Evolutionary conservation across 2,329 filamentous ascomycete genomes (phyloP), one percentile per base, ranked within the genome.

Genomic region (Cercospora zeae-maydis): DNA sequence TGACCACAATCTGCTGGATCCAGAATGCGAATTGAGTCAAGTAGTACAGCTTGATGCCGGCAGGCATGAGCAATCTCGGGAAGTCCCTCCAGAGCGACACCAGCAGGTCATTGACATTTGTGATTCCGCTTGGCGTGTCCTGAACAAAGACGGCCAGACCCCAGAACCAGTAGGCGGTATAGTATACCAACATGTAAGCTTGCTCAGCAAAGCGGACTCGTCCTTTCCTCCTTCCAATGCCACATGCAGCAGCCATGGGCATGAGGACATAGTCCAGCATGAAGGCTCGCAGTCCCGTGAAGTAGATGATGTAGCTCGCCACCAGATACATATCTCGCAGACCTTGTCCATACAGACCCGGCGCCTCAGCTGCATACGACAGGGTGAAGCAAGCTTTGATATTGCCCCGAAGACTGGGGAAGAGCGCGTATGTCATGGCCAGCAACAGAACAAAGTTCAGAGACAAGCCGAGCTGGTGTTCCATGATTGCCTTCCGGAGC

Each of bases 1-100:
- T 91, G 62, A 97, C 91, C 33, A 97, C 81, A 67, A 98, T 90
- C 78, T 96, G 93, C 79, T 98, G 93, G 53, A 97, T 78, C 89
- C 92, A 97, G 77, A 97, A 98, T 24, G 89, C 88, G 78, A 93
- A 90, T 76, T 98, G 93, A 13, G 88, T 88, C 33, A 99, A 83
- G 72, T 96, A 91, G 78, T 99, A 99, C 76, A 85, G 87, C 80
- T 98, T 98, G 79, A 90, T 86, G 11, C 91, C 76, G 8, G 88
- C 87, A 14, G 82, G 81, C 63, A 96, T 82, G 72, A 95, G 88
- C 56, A 92, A 86, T 69, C 86, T 83, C 0, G 95, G 95, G 88
- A 91, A 98, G 73, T 88, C 83, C 33, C 86, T 85, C 93, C 93
- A 99, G 47, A 98, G 65, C 5, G 73, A 75, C 45, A 73, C 67